These are phyloP conservation scores for Pezicula carpinea DNA, from an alignment of 2,329 filamentous ascomycete species.

Conservation along the genomic window DNA sequence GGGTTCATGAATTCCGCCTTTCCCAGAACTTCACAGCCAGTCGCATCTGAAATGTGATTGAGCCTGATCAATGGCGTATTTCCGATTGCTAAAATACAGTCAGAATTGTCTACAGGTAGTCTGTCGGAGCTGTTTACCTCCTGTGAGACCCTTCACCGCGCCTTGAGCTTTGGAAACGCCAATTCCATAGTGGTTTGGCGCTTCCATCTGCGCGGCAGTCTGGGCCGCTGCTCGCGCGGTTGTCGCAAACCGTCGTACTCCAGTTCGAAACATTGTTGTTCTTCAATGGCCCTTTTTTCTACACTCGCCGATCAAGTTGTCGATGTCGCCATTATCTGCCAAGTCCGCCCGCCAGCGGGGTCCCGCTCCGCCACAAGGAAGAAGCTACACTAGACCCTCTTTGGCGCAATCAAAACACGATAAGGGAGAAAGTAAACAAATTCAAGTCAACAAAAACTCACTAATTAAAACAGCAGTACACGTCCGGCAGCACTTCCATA, in stretches of 20 bases:
- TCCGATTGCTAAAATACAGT: conserved; percentile 69
- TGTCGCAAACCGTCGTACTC: conserved; percentile 50
- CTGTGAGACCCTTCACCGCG: conserved; percentile 60
- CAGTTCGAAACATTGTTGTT: conserved; percentile 48
- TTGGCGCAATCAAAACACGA: neutral
- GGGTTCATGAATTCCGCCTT: conserved; percentile 99
- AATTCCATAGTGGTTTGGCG: conserved; percentile 50
- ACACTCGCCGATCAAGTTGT: neutral
- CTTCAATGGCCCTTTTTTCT: neutral
- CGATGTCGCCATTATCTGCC: conserved; percentile 1
- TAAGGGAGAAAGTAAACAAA: neutral
- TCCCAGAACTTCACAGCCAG: conserved; percentile 88
- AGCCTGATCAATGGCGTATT: conserved; percentile 94
- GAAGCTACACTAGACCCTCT: neutral
- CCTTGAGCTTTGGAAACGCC: conserved; percentile 64
- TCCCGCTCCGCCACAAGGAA: neutral
- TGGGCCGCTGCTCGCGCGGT: conserved; percentile 46
- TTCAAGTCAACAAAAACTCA: neutral
- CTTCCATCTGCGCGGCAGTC: conserved; percentile 39
- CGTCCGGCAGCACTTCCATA: no score
- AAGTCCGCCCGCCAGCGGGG: neutral
- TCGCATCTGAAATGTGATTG: conserved; percentile 81
- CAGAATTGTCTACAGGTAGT: conserved; percentile 3
- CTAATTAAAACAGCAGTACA: neutral
- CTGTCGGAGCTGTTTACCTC: conserved; percentile 44